Evolutionary conservation across 176 grass and related monocot species (phyloP).

Genomic region (Ensete glaucum): DNA sequence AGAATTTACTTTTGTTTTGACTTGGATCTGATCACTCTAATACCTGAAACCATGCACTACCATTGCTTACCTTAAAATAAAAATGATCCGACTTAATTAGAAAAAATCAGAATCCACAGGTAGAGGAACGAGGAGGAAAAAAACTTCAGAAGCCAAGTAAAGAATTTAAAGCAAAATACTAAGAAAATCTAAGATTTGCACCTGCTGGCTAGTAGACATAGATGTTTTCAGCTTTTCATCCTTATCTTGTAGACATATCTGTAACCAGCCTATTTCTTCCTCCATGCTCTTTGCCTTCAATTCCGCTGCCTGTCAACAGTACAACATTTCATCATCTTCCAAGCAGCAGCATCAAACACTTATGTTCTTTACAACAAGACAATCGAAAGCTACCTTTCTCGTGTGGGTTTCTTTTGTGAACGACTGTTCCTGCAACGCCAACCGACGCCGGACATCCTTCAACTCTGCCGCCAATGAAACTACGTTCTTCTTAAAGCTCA

Average conservation of each 20-base stretch:
- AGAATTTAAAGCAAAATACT: not conserved
- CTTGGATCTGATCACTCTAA: too few relatives aligned
- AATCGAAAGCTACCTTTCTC: constrained; percentile 39
- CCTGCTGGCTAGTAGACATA: constrained; percentile 40
- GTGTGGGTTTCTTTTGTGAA: constrained; percentile 44
- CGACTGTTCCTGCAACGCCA: constrained; percentile 53
- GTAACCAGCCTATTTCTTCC: constrained; percentile 56
- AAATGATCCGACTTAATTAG: not conserved
- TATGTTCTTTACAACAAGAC: not conserved
- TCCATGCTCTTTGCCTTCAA: constrained; percentile 65
- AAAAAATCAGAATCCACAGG: not conserved
- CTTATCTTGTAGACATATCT: constrained; percentile 53
- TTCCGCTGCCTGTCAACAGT: constrained; percentile 41
- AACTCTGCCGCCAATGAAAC: constrained; percentile 70
- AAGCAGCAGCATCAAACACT: not conserved
- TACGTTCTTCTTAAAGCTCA: constrained; percentile 80
- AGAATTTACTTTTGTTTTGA: too few relatives aligned
- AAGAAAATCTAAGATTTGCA: constrained; percentile 10
- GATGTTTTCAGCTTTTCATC: constrained; percentile 42
- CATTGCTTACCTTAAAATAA: too few relatives aligned
- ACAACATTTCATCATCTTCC: not conserved
- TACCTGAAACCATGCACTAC: too few relatives aligned
- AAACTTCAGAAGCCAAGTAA: not conserved
- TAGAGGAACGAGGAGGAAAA: not conserved
- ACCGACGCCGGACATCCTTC: constrained; percentile 49